Base-by-base conservation (phyloP, 1,284 basidiomycete species). In the Polyporus tsugae region DNA sequence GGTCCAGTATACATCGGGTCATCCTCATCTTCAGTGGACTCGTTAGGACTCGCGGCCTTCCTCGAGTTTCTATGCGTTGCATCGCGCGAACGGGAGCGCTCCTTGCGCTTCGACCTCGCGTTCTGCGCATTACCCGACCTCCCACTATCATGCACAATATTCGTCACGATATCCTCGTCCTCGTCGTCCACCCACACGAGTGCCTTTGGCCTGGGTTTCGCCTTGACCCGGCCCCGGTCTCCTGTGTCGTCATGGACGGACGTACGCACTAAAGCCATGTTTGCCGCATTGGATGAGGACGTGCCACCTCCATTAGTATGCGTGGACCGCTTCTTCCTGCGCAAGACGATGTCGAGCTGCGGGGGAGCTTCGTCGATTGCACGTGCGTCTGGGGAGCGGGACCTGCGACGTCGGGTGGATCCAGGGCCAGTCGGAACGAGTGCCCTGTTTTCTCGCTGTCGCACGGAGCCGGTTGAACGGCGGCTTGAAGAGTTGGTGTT, bases 1-100 rank as follows among this genome's bases (percentile, higher is more conserved):
- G 82, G 76, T 0, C 82, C 82, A 55, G 76, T 62, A 49, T 70
- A 72, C 59, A 65, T 53, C 13, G 65, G 58, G 4, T 74, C 77
- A n/a, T 68, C 70, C 4, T 69, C 75, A 6, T 70, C 70, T 2
- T 75, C 76, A 6, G 62, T 42, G 6, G 62, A 60, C 11, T 75
- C 74, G 11, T 46, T 46, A 1, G 72, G 70, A 11, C 71, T 70
- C 4, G 59, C 58, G 7, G 68, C 39, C 68, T 73, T 76, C 35
- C 60, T 65, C 13, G 71, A 64, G 17, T 64, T 58, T 25, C 73
- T 66, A 22, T 68, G 66, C 7, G 65, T 19, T 6, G 70, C 38
- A 3, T 78, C 77, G 19, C 75, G 72, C 5, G 77, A 78, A 25
- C 73, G 73, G 4, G 78, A 79, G 1, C 75, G 70, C 11, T 77